These are phyloP conservation scores for Stagonosporopsis chrysanthemi DNA, from an alignment of 2,329 filamentous ascomycete species.

Conservation along the genomic window DNA sequence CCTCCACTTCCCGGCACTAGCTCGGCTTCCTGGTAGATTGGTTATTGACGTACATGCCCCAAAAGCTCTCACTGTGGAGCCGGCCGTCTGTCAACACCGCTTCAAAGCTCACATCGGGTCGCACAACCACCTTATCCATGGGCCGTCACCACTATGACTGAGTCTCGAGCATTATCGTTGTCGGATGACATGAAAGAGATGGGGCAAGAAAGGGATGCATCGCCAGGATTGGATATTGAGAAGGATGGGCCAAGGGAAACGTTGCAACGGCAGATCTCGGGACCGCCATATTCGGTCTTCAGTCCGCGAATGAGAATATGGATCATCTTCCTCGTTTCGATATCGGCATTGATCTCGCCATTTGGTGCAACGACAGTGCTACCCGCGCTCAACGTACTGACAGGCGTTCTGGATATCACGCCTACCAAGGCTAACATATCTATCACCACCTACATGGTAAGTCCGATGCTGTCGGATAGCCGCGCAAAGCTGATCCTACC, in stretches of 20 bases:
- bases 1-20: constrained; percentile 15
- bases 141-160: neutral
- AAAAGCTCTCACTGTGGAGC: neutral
- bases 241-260: constrained; percentile 15
- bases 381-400: constrained; percentile 46
- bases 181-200: constrained; percentile 1
- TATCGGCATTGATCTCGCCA: constrained; percentile 59
- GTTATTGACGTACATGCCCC: constrained; percentile 6
- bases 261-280: constrained; percentile 34
- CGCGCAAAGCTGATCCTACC: constrained; percentile 15
- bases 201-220: neutral
- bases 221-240: constrained; percentile 5
- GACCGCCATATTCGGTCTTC: constrained; percentile 43
- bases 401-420: constrained; percentile 52
- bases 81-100: constrained; percentile 4
- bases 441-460: constrained; percentile 58
- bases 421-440: constrained; percentile 58
- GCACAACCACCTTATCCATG: constrained; percentile 5
- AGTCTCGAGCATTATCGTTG: neutral
- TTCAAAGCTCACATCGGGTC: neutral
- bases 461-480: neutral
- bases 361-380: constrained; percentile 50
- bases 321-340: constrained; percentile 58
- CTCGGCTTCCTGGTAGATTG: constrained; percentile 2
- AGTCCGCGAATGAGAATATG: constrained; percentile 52